These are phyloP conservation scores for Tulasnella sp. DNA, from an alignment of 768 basidiomycete species.

Conservation along the genomic window DNA sequence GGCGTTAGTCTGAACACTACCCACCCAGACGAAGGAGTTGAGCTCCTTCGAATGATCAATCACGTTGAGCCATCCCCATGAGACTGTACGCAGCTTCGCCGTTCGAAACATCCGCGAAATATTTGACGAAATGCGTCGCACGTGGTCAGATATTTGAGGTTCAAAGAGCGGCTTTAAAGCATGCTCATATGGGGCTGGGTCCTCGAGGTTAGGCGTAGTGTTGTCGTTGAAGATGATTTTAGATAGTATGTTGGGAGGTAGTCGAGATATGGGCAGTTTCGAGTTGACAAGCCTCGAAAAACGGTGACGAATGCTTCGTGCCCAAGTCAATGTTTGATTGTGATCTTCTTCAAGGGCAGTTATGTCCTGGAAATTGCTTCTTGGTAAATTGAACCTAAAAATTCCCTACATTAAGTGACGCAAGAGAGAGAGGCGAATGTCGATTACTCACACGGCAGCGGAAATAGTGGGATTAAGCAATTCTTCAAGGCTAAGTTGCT, in stretches of 20 bases:
- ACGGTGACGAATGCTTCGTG: background rate
- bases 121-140: background rate
- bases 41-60: background rate
- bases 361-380: background rate
- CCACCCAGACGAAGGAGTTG: background rate
- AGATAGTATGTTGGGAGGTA: background rate
- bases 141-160: background rate
- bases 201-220: background rate
- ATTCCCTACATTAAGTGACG: background rate
- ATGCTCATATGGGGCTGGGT: background rate
- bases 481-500: background rate
- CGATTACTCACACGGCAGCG: background rate
- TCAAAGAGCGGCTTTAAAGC: background rate
- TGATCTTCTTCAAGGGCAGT: background rate
- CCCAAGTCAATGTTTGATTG: background rate
- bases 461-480: background rate
- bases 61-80: background rate
- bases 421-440: background rate
- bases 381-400: background rate
- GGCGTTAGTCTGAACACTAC: background rate
- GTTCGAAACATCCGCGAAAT: background rate
- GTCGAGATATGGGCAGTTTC: background rate
- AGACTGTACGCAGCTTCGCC: background rate
- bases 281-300: background rate
- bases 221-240: background rate